Conservation (phyloP, 495 filamentous ascomycete species). For the Aspergillus incahuasiensis region DNA sequence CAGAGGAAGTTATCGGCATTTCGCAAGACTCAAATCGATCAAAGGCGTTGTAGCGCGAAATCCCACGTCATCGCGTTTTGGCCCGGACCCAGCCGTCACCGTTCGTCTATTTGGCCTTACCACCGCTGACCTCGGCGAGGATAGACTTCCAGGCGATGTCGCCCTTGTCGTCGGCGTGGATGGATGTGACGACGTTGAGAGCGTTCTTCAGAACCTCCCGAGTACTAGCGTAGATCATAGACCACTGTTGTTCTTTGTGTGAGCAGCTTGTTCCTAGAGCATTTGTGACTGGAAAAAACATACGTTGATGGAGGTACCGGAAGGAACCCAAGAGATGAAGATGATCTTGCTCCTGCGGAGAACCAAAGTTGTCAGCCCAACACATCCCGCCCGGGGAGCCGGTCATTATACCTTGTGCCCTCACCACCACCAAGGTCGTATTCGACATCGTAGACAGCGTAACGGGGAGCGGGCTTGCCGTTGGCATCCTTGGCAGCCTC, state of each 20-base stretch:
- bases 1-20: constrained; percentile 29
- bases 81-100: constrained; percentile 39
- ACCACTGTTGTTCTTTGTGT: constrained; percentile 30
- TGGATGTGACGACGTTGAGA: constrained; percentile 70
- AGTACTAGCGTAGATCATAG: constrained; percentile 97
- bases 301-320: constrained; percentile 77
- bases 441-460: constrained; percentile 90
- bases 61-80: constrained; percentile 25
- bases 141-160: constrained; percentile 84
- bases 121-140: constrained; percentile 76
- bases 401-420: constrained; percentile 61
- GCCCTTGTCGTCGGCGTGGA: constrained; percentile 89
- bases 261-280: constrained; percentile 16
- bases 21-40: constrained; percentile 12
- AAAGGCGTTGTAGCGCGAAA: constrained; percentile 16
- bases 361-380: constrained; percentile 1
- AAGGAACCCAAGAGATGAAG: constrained; percentile 91
- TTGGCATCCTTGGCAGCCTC: constrained; percentile 62
- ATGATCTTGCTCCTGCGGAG: constrained; percentile 81
- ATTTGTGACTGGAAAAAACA: constrained; percentile 26
- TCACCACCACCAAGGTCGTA: constrained; percentile 75
- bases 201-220: constrained; percentile 88
- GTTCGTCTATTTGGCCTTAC: constrained; percentile 46
- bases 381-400: not conserved
- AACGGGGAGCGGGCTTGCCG: constrained; percentile 68